Evolutionary conservation across 345 rosid species (phyloP), one percentile per base, ranked within the genome.

Genomic region (Syzygium jambos): DNA sequence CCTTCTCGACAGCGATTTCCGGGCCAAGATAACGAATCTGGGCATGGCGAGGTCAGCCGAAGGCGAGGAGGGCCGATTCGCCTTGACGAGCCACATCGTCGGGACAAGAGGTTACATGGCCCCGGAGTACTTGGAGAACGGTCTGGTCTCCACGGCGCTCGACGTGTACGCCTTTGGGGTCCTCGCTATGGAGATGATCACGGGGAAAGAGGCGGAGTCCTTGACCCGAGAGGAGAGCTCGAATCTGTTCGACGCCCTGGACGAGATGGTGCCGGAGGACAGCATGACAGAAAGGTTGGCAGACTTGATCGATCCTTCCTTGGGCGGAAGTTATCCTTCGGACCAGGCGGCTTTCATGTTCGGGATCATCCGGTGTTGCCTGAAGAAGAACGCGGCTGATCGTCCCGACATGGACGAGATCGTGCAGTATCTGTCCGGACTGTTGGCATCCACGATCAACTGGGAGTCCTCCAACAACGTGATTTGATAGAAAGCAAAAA

Each of bases 361-460:
- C 9, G 11, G 57, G 30, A 34, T 82, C 77, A n/a, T 56, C 68
- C 51, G 77, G 8, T 43, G 68, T 38, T 87, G 88, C 92, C 87
- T 95, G 83, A 87, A 91, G 78, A 93, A 89, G 89, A 90, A 94
- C 90, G 95, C 93, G 34, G 56, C 90, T 30, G 90, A 77, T 86
- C 98, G 99, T 34, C 99, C 98, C 83, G 85, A 91, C 77, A 95
- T 93, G 95, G 95, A 92, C 86, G 94, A 95, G 84, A 89, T 93
- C 61, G 91, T 89, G 85, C 88, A 87, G 87, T 90, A 92, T 88
- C 90, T 95, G 22, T 89, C 94, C 21, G 90, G 90, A 89, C 88
- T 94, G 87, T 88, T 92, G 88, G 88, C 88, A 7, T 46, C 92
- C 88, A 88, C 94, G 2, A 85, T 86, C 59, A 85, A 86, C 17